Evolutionary conservation across 768 basidiomycete species (phyloP).

Genomic region (Mycena indigotica): DNA sequence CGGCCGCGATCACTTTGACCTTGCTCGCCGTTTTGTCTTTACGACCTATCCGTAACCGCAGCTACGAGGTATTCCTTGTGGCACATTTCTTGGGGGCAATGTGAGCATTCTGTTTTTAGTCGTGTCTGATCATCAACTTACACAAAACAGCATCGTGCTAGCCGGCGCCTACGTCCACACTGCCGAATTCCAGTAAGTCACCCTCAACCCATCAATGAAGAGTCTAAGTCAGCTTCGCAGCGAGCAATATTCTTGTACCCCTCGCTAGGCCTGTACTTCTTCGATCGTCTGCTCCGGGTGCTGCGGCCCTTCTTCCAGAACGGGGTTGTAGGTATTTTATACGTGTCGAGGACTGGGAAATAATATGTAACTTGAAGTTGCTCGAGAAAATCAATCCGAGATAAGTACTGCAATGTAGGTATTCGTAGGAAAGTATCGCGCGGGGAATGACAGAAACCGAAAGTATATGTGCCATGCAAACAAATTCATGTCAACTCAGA

Average conservation of each 20-base stretch:
- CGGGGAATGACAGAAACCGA: too few species aligned
- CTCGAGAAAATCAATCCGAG: too few species aligned
- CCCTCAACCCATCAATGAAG: background rate
- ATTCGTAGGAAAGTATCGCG: too few species aligned
- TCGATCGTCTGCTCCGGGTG: constrained; percentile 55
- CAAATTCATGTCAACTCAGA: too few species aligned
- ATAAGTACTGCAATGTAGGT: too few species aligned
- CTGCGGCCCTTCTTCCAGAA: constrained; percentile 48
- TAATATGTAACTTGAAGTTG: too few species aligned
- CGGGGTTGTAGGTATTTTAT: too few species aligned
- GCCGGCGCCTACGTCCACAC: constrained; percentile 47
- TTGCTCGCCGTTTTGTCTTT: constrained; percentile 38
- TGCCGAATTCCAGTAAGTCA: constrained; percentile 30
- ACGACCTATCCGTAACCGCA: constrained; percentile 35
- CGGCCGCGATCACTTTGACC: constrained; percentile 30
- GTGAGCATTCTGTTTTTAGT: constrained; percentile 32
- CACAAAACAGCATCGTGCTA: constrained; percentile 40
- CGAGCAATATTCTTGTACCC: constrained; percentile 49
- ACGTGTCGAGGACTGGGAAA: too few species aligned
- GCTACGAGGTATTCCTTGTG: constrained; percentile 46
- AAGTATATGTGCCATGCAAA: too few species aligned
- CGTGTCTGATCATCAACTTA: too few species aligned
- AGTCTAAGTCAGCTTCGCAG: constrained; percentile 27
- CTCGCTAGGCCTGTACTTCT: constrained; percentile 53
- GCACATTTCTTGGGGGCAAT: constrained; percentile 38